Evolutionary conservation across 257 asterid genomes (phyloP).

Genomic region (Solanum appendiculatum): DNA sequence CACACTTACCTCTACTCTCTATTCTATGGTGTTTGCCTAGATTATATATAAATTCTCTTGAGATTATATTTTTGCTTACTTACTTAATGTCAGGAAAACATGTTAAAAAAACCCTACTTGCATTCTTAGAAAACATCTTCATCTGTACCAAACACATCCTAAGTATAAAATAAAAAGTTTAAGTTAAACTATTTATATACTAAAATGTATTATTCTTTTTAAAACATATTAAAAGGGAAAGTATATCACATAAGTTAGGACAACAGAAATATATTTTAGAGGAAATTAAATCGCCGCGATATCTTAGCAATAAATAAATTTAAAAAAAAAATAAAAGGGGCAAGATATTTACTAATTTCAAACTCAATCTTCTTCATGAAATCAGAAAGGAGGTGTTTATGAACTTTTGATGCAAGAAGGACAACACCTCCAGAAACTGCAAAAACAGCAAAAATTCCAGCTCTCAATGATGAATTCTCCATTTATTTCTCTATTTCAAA

Average conservation of each 20-base stretch:
- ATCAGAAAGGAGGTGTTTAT: background rate
- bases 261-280: background rate
- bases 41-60: background rate
- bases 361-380: background rate
- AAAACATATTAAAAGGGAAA: background rate
- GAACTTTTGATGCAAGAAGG: background rate
- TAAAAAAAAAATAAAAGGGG: background rate
- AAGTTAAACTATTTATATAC: background rate
- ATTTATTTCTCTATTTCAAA: background rate
- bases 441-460: constrained; percentile 1
- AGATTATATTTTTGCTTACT: background rate
- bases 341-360: background rate
- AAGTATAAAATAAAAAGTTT: background rate
- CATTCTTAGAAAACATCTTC: background rate
- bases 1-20: background rate
- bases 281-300: background rate
- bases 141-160: background rate
- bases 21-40: background rate
- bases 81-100: background rate
- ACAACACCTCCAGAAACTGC: background rate
- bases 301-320: background rate
- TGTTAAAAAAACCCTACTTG: background rate
- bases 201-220: background rate
- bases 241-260: background rate
- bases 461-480: background rate